These are phyloP conservation scores for Neopestalotiopsis clavispora DNA, from an alignment of 2,329 filamentous ascomycete genomes.

Conservation along the genomic window DNA sequence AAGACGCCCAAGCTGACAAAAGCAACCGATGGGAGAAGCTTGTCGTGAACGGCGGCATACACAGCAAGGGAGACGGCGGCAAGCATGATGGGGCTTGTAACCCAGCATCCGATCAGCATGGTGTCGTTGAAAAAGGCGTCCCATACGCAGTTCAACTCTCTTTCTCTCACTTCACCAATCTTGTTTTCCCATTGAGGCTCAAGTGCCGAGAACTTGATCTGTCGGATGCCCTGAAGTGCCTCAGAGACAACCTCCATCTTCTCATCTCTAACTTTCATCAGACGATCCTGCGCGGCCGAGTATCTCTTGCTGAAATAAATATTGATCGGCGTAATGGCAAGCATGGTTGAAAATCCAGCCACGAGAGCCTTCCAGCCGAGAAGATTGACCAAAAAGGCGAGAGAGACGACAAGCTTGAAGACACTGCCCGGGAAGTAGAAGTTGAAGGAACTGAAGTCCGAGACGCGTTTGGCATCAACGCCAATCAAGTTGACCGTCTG, in stretches of 20 bases:
- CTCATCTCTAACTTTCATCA: constrained; percentile 78
- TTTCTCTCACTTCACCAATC: constrained; percentile 67
- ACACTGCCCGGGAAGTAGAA: constrained; percentile 67
- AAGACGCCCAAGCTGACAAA: constrained; percentile 82
- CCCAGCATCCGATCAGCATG: constrained; percentile 70
- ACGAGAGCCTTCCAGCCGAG: constrained; percentile 74
- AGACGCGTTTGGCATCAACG: constrained; percentile 73
- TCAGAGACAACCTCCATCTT: constrained; percentile 80
- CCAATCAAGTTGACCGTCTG: constrained; percentile 79
- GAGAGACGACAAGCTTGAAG: constrained; percentile 68
- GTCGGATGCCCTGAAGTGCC: constrained; percentile 77
- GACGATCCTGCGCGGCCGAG: constrained; percentile 64
- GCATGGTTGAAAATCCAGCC: constrained; percentile 68
- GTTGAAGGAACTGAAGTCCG: constrained; percentile 71
- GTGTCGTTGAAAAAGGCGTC: constrained; percentile 68
- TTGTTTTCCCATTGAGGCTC: constrained; percentile 77
- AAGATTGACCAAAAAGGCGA: constrained; percentile 69
- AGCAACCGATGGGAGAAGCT: constrained; percentile 72
- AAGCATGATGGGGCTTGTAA: constrained; percentile 74
- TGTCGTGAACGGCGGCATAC: constrained; percentile 68
- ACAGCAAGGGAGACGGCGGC: constrained; percentile 72
- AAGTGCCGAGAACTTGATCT: constrained; percentile 83
- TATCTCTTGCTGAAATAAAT: constrained; percentile 70
- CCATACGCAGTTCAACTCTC: constrained; percentile 71
- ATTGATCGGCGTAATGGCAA: constrained; percentile 71